Conservation (phyloP, 2,329 filamentous ascomycete species). For the Thielaviopsis ethacetica region DNA sequence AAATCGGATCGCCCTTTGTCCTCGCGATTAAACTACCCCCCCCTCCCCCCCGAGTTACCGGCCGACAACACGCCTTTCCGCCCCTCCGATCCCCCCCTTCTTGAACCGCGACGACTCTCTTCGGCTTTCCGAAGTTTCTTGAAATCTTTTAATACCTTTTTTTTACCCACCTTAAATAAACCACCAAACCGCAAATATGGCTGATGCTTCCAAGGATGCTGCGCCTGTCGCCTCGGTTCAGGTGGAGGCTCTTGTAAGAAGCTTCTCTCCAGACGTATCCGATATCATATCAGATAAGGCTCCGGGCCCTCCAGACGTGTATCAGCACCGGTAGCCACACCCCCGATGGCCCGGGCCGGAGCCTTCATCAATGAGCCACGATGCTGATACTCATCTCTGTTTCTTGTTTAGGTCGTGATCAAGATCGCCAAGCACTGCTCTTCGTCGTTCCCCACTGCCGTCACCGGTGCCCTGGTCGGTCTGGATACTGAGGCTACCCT, state of each 20-base stretch:
- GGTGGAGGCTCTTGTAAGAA: constrained; percentile 78
- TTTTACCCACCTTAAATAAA: not conserved
- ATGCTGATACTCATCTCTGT: not conserved
- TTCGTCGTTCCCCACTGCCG: constrained; percentile 69
- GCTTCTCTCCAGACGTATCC: constrained; percentile 17
- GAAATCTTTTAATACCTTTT: not conserved
- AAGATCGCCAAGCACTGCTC: constrained; percentile 96
- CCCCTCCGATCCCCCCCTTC: not conserved
- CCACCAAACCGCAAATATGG: constrained; percentile 27
- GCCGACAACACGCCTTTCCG: not conserved
- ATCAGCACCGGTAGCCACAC: not conserved
- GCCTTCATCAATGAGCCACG: not conserved
- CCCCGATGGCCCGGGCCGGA: not conserved
- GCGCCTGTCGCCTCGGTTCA: constrained; percentile 71
- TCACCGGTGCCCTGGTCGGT: constrained; percentile 80
- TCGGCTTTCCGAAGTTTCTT: not conserved
- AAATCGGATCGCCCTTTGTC: constrained; percentile 8
- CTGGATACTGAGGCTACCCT: constrained; percentile 74
- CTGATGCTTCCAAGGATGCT: constrained; percentile 41
- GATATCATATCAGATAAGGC: constrained; percentile 20
- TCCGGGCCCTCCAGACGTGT: constrained; percentile 15
- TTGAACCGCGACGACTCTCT: not conserved
- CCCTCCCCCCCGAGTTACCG: not conserved
- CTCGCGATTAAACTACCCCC: constrained; percentile 5
- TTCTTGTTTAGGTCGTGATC: constrained; percentile 61